Percentiles rank a stretch among this genome's conserved stretches.
These are phyloP conservation scores for Fulvia fulva DNA, from an alignment of 2,329 filamentous ascomycete species.

Conservation along the genomic window DNA sequence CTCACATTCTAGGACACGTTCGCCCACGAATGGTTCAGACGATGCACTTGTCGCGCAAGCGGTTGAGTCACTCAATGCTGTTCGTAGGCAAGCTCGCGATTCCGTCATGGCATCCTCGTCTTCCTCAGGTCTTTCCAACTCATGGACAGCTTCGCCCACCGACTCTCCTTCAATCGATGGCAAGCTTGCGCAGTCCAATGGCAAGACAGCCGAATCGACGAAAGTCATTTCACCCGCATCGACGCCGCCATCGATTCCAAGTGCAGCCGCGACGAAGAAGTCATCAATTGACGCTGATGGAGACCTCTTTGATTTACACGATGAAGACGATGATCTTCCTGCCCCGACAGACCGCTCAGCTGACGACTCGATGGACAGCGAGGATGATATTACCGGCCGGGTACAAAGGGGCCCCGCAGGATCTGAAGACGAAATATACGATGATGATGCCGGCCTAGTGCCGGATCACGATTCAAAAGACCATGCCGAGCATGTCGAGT, in stretches of 20 bases:
- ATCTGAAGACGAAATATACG: constrained; percentile 19
- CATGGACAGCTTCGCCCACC: not conserved
- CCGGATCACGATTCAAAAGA: constrained; percentile 14
- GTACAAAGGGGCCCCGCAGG: constrained; percentile 2
- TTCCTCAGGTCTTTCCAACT: not conserved
- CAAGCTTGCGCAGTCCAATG: not conserved
- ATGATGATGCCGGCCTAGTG: constrained; percentile 18
- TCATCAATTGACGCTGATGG: constrained; percentile 25
- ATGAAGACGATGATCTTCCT: constrained; percentile 15
- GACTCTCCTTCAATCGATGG: not conserved
- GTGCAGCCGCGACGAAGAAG: not conserved
- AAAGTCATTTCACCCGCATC: not conserved
- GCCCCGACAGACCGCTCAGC: not conserved
- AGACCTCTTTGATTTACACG: constrained; percentile 31
- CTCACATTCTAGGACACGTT: constrained; percentile 30
- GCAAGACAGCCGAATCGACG: not conserved
- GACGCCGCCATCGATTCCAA: not conserved
- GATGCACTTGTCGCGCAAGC: not conserved
- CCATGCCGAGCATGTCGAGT: constrained; percentile 23
- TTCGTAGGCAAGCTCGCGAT: not conserved
- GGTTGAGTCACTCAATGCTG: not conserved
- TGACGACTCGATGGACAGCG: constrained; percentile 6
- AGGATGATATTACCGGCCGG: constrained; percentile 17
- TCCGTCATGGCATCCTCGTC: not conserved
- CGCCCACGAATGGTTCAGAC: constrained; percentile 7